Evolutionary conservation across 805 yeast species (phyloP), one percentile per base, ranked within the genome.

Genomic region (Monosporozyma aquatica): DNA sequence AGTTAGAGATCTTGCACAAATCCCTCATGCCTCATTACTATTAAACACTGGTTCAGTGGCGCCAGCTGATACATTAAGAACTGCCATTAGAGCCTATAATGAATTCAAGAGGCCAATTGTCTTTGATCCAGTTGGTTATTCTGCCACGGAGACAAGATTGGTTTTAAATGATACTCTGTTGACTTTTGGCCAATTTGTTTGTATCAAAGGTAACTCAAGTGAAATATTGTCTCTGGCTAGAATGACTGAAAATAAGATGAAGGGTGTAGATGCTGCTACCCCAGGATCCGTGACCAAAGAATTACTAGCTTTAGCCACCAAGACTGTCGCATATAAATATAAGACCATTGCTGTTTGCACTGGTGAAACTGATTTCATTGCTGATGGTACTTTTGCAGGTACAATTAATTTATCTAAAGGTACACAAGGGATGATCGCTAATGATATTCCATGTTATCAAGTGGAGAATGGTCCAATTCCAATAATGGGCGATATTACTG

Each of bases 91-190:
- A 8, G 74, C 71, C 0, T 86, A 87, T 57, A 82, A 81, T 54
- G 56, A 54, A 11, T 51, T 59, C 11, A 74, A 74, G 2, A 68
- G 71, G 36, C 89, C 85, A 3, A 72, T 87, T 25, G 75, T 87
- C 0, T 80, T 82, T 50, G 97, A 87, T 59, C 97, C 96, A 0
- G 95, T 87, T n/a, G 97, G 87, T 1, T 86, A 81, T 30, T 95
- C 95, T 22, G 95, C 96, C 0, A 71, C 95, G 0, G 43, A 54
- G 3, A 71, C 75, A 5, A 69, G 97, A 45, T 64, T 66, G 30
- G 53, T 61, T 3, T 66, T 77, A 14, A 73, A 78, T 40, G 58
- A 66, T 22, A 55, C 57, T 1, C 51, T 87, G 8, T 58, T 87
- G 25, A 68, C 78, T 28, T 58, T 68, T 10, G 87, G 86, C 1